Evolutionary conservation across 495 filamentous ascomycete genomes (phyloP), one percentile per base, ranked within the genome.

Genomic region (Neohortaea acidophila): DNA sequence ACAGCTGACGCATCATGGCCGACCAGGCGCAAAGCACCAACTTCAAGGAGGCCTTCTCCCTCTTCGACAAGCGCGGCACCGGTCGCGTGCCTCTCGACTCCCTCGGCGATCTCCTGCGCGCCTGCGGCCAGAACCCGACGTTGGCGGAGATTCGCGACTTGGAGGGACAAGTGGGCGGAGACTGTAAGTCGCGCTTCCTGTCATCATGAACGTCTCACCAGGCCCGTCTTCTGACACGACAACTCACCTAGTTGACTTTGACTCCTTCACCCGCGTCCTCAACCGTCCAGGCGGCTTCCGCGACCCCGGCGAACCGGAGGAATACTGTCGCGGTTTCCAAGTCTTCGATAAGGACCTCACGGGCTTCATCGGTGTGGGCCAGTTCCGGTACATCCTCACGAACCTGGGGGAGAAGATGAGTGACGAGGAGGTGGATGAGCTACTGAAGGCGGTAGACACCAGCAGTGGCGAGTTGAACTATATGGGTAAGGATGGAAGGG

Each of bases 31-130:
- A 49, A 49, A 41, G 36, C 38, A 96, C 89, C 59, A 96, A 97
- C 75, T 97, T 96, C 82, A 94, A 94, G 70, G 89, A 97, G 78
- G 89, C 89, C 45, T 97, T 97, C 69, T 83, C 84, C 35, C 83
- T 97, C 55, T 97, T 94, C 70, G 89, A 97, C 67, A 94, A 93
- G 72, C 85, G 89, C 53, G 89, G 91, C 53, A 87, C 79, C 55
- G 83, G 83, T 47, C 85, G 81, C 43, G 89, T 96, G 50, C 58
- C 79, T 8, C 69, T 83, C 58, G 80, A 86, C 40, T 79, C 76
- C 38, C 73, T 97, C 13, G 89, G 89, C 21, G 91, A 97, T 55
- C 73, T 97, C 23, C 74, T 97, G 25, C 79, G 91, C 52, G 89
- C 89, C 7, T 97, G 89, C 56, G 89, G 89, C 1, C 89, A 97